These are phyloP conservation scores for Phytopythium sindhum DNA, from an alignment of 352 stramenopile genomes.

Conservation along the genomic window DNA sequence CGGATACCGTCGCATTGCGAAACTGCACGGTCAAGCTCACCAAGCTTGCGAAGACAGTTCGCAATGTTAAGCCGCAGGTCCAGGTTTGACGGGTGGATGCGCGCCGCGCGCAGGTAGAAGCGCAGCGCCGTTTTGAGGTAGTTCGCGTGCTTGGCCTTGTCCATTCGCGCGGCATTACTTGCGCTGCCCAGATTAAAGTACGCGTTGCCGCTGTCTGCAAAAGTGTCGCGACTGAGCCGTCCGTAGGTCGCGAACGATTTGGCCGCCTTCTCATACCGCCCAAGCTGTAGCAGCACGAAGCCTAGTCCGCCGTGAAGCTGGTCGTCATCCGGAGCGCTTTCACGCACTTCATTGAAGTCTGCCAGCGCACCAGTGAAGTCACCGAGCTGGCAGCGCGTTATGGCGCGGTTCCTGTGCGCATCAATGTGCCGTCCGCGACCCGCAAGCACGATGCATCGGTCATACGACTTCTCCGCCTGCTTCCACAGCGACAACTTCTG, in stretches of 20 bases:
- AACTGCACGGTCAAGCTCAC: conserved; percentile 37
- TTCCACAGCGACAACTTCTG: conserved; percentile 63
- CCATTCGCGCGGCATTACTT: conserved; percentile 20
- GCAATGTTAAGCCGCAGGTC: conserved; percentile 66
- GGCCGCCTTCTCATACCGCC: conserved; percentile 63
- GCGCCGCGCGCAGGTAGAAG: conserved; percentile 63
- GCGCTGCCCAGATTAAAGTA: conserved; percentile 67
- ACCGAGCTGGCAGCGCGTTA: conserved; percentile 50
- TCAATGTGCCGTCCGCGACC: conserved; percentile 41
- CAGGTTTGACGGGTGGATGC: conserved; percentile 57
- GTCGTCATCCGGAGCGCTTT: conserved; percentile 65
- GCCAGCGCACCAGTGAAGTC: conserved; percentile 52
- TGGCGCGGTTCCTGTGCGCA: conserved; percentile 63
- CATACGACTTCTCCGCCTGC: conserved; percentile 67
- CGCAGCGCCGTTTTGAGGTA: conserved; percentile 53
- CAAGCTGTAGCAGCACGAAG: conserved; percentile 66
- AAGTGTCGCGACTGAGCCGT: conserved; percentile 55
- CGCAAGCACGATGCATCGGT: conserved; percentile 35
- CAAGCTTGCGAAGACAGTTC: conserved; percentile 56
- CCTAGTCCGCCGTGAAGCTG: conserved; percentile 60
- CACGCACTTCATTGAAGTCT: conserved; percentile 66
- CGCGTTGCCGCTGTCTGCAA: conserved; percentile 68
- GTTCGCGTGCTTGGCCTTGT: conserved; percentile 30
- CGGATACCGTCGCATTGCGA: conserved; percentile 51
- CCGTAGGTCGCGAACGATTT: conserved; percentile 62